phyloP scores from a whole-genome alignment of 495 filamentous ascomycete species.

The Podospora australis region DNA sequence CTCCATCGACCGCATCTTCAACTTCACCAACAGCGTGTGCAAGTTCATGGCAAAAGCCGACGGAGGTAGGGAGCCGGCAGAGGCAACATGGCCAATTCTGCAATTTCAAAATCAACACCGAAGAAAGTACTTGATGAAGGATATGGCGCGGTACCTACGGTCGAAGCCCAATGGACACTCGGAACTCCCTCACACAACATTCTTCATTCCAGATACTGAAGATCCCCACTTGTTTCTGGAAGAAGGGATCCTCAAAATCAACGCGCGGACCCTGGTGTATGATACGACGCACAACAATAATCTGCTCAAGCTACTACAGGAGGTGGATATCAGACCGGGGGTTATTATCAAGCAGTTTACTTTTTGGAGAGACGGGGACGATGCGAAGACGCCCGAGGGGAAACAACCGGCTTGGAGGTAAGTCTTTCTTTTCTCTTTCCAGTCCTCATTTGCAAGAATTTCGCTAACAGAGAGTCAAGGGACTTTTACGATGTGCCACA shows the following conservation, averaged over 20 bases:
- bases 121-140: not conserved
- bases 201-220: not conserved
- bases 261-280: conserved; percentile 5
- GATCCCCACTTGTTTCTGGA: not conserved
- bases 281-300: conserved; percentile 13
- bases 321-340: not conserved
- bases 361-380: conserved; percentile 7
- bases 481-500: conserved; percentile 2
- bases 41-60: not conserved
- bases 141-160: not conserved
- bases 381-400: not conserved
- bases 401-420: not conserved
- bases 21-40: conserved; percentile 3
- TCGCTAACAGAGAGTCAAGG: not conserved
- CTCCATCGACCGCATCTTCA: not conserved
- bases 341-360: conserved; percentile 9
- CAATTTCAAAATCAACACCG: not conserved
- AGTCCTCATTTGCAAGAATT: not conserved
- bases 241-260: conserved; percentile 6
- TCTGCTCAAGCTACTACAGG: conserved; percentile 1
- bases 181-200: not conserved
- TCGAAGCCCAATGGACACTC: not conserved
- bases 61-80: not conserved
- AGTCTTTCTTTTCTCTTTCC: not conserved
- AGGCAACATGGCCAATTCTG: not conserved